Base-by-base conservation (phyloP, 441 rosid genomes). In the Mallotus repandus region DNA sequence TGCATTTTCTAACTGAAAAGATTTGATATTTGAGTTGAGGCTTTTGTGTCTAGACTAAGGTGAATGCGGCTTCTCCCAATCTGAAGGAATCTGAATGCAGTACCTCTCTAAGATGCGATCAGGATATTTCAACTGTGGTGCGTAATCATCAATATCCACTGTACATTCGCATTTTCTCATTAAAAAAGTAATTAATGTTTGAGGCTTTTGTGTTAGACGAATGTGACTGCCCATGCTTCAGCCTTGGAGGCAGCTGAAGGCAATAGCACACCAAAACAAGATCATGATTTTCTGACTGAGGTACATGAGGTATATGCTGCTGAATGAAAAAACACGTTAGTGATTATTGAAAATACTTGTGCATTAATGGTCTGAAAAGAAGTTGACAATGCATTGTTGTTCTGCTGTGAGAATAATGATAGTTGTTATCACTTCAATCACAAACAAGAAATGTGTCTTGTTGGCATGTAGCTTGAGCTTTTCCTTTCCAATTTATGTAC, bases 31-130 rank as follows among this genome's bases (percentile, higher is more conserved):
- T 35, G 66, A 29, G 15, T 3, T 35, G 66, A 29, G 15, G 69
- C 54, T 64, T 74, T 65, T 72, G 32, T 77, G 38, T 68, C 48
- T 68, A 84, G 82, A 63, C 35, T 38, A 74, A 78, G 45, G 70
- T 18, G 50, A 74, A 69, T 71, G 49, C 46, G 75, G 63, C 38
- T 68, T 73, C 76, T 45, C 4, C 75, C 21, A 21, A 69, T 54
- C 53, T 61, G 8, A 56, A 49, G 75, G 66, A 71, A 73, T 67
- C 73, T 64, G 66, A 79, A 65, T 58, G 74, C 66, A 38, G 50
- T 62, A 74, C 68, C 58, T 41, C 64, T 55, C 66, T 48, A 57
- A 46, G 22, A 38, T 49, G 64, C 58, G 61, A 55, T 70, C 48
- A 68, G 43, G 76, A 74, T 72, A 69, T 55, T 53, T 35, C 54